These are phyloP conservation scores for Epichloe aotearoae DNA, from an alignment of 2,329 filamentous ascomycete genomes.

Conservation along the genomic window DNA sequence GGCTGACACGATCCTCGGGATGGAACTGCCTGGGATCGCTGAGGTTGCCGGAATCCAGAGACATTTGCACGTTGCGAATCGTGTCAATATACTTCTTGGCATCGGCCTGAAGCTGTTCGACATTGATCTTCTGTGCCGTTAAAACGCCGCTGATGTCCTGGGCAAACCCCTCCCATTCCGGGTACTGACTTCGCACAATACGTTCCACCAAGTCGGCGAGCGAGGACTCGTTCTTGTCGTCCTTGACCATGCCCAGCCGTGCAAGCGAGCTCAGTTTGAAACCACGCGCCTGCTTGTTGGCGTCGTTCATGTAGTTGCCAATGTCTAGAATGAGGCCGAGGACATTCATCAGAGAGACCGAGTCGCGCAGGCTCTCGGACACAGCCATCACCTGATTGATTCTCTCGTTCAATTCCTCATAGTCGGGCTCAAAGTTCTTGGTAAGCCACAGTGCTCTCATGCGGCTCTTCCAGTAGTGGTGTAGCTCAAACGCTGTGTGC, in stretches of 20 bases:
- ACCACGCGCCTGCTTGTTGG: constrained; percentile 93
- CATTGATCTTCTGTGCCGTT: constrained; percentile 76
- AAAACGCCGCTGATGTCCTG: constrained; percentile 75
- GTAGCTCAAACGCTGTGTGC: constrained; percentile 82
- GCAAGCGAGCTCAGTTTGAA: constrained; percentile 96
- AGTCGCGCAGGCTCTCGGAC: constrained; percentile 81
- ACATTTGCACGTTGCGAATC: constrained; percentile 84
- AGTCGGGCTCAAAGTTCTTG: constrained; percentile 72
- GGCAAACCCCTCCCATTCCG: constrained; percentile 83
- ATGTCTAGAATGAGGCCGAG: constrained; percentile 93
- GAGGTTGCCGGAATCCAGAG: constrained; percentile 83
- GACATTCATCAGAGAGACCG: constrained; percentile 88
- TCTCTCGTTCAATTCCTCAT: constrained; percentile 80
- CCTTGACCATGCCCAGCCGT: constrained; percentile 92
- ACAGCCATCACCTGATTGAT: constrained; percentile 76
- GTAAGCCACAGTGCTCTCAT: constrained; percentile 85
- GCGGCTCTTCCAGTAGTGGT: constrained; percentile 97
- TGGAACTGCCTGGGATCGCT: constrained; percentile 97
- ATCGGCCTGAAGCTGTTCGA: constrained; percentile 79
- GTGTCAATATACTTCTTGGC: constrained; percentile 90
- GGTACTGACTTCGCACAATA: constrained; percentile 91
- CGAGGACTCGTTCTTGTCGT: constrained; percentile 95
- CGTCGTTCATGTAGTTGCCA: constrained; percentile 99
- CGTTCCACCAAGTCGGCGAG: constrained; percentile 93
- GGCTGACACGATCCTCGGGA: constrained; percentile 85